These are phyloP conservation scores for Aspergillus incahuasiensis DNA, from an alignment of 495 filamentous ascomycete species.

Conservation along the genomic window DNA sequence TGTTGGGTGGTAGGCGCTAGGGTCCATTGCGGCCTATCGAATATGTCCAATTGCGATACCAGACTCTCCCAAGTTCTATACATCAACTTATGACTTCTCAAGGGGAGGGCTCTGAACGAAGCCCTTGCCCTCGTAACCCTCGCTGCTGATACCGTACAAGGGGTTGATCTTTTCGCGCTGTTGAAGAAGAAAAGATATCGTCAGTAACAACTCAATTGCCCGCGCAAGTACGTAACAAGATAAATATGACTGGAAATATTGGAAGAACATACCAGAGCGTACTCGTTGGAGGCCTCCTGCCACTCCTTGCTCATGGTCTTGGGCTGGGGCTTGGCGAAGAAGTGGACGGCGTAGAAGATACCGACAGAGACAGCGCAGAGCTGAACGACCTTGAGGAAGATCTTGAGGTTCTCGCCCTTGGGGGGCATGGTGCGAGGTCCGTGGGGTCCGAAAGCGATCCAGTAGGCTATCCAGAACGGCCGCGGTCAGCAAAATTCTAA, in stretches of 20 bases:
- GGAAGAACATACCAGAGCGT: conserved; percentile 62
- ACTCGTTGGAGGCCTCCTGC: conserved; percentile 89
- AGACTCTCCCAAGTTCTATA: conserved; percentile 24
- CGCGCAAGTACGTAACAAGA: background rate
- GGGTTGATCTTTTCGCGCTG: conserved; percentile 85
- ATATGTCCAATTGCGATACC: conserved; percentile 19
- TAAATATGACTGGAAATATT: background rate
- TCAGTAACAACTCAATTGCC: conserved; percentile 8
- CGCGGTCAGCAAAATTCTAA: conserved; percentile 21
- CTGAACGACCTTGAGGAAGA: conserved; percentile 64
- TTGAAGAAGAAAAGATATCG: conserved; percentile 14
- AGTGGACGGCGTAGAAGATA: conserved; percentile 61
- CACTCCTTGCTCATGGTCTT: conserved; percentile 92
- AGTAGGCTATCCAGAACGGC: conserved; percentile 67
- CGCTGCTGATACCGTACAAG: conserved; percentile 76
- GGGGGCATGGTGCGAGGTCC: conserved; percentile 79
- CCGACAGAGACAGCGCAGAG: conserved; percentile 56
- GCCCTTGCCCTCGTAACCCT: conserved; percentile 75
- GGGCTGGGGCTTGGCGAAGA: conserved; percentile 63
- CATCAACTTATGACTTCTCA: conserved; percentile 36
- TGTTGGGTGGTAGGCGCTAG: conserved; percentile 9
- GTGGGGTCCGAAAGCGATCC: conserved; percentile 94
- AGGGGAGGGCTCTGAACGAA: conserved; percentile 67
- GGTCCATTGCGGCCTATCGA: conserved; percentile 10
- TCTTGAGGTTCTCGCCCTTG: conserved; percentile 73